These are phyloP conservation scores for Hericium rajendrae DNA, from an alignment of 768 basidiomycete species.

Conservation along the genomic window DNA sequence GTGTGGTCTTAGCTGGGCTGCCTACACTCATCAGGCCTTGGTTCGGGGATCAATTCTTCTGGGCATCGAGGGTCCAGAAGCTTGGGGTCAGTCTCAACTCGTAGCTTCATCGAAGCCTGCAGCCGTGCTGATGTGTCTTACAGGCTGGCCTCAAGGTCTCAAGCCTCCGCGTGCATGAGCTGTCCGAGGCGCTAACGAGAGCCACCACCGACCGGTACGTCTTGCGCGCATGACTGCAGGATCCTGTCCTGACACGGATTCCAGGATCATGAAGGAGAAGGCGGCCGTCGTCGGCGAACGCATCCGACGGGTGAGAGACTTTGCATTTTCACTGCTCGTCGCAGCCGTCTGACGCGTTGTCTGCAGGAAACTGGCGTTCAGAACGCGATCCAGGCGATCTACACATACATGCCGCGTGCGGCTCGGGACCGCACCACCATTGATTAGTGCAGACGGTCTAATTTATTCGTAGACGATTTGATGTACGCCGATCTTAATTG, in stretches of 20 bases:
- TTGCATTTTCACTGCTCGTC: not conserved
- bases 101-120: not conserved
- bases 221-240: not conserved
- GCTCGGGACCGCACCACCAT: slow-evolving; percentile 14
- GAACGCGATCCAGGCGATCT: slow-evolving; percentile 46
- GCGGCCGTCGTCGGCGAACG: slow-evolving; percentile 38
- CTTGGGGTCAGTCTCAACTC: slow-evolving; percentile 36
- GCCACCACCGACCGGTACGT: slow-evolving; percentile 45
- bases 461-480: too few species aligned
- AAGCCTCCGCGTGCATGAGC: slow-evolving; percentile 35
- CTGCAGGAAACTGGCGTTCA: slow-evolving; percentile 48
- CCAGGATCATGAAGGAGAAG: slow-evolving; percentile 50
- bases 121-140: not conserved
- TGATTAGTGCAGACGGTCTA: too few species aligned
- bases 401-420: slow-evolving; percentile 40
- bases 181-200: slow-evolving; percentile 44
- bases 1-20: slow-evolving; percentile 32
- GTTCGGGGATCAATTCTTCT: slow-evolving; percentile 64
- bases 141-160: slow-evolving; percentile 43
- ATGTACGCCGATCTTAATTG: too few species aligned
- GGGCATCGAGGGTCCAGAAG: slow-evolving; percentile 54
- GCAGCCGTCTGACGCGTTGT: not conserved
- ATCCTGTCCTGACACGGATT: not conserved
- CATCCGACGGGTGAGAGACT: slow-evolving; percentile 28
- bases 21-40: slow-evolving; percentile 64